Base-by-base conservation (phyloP, 2,329 filamentous ascomycete species). In the Trichoderma citrinoviride region DNA sequence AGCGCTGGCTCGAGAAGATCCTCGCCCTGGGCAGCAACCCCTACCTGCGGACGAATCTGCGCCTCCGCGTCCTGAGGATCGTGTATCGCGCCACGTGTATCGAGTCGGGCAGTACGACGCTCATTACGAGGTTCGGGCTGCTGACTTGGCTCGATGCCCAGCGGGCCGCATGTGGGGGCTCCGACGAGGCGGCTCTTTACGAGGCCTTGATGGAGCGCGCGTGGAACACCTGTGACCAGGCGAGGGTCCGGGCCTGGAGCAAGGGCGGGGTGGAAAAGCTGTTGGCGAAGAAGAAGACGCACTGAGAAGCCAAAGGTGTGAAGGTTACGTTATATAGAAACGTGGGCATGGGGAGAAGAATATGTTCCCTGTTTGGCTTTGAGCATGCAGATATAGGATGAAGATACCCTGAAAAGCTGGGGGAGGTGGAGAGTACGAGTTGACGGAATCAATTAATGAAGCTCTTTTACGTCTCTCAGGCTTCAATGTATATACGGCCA, bases 71-170 rank as follows among this genome's bases (percentile, higher is more conserved):
- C 15, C 73, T 86, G 29, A 77, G 78, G 73, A 82, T 95, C 23
- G 69, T 96, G 17, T 89, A 88, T 71, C 83, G 89, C 46, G 87
- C 88, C 3, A 87, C 87, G 0, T 83, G 82, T 52, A 85, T 93
- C 37, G 84, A 87, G 33, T 87, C 85, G 1, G 92, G 91, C 1
- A 92, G 90, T 75, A 91, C 88, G 5, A 94, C 90, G n/a, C 80
- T 96, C 52, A 83, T 92, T 43, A 96, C 92, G 1, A 82, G 93
- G 64, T 88, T 89, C 49, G 91, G 90, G 17, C 79, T 90, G 21
- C 75, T 94, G 61, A 88, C 85, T 69, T 96, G 92, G 93, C 80
- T 94, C 8, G 83, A 89, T 65, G 83, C 85, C 66, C 85, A 87
- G 70, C 75, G 84, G 41, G 82, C 81, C 4, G 76, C 79, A 3